These are phyloP conservation scores for Davidsoniella australis DNA, from an alignment of 2,329 filamentous ascomycete genomes.

Conservation along the genomic window DNA sequence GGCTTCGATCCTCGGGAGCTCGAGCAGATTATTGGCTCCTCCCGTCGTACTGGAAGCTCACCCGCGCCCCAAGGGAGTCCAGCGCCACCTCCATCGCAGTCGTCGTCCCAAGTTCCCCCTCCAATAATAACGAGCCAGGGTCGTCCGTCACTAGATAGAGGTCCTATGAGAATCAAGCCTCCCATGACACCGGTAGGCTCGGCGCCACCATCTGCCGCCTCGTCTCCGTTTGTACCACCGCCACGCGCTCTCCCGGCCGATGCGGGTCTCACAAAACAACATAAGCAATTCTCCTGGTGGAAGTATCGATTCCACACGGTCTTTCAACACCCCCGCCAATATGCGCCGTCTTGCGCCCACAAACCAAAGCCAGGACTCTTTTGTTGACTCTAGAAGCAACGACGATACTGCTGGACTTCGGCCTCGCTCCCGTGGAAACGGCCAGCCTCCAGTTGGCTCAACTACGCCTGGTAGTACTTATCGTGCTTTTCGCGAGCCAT, in stretches of 20 bases:
- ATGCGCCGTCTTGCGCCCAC: conserved; percentile 30
- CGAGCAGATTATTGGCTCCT: conserved; percentile 52
- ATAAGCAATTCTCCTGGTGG: conserved; percentile 29
- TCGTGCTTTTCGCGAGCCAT: conserved; percentile 8
- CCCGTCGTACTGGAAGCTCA: conserved; percentile 18
- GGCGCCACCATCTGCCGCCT: conserved; percentile 10
- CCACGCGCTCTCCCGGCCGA: conserved; percentile 23
- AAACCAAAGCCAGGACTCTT: conserved; percentile 41
- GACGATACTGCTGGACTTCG: conserved; percentile 34
- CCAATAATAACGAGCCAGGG: conserved; percentile 7
- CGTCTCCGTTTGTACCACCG: conserved; percentile 20
- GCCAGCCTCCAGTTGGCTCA: conserved; percentile 8
- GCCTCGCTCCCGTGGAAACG: conserved; percentile 35
- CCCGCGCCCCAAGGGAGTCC: conserved; percentile 18
- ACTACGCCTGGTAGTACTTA: conserved; percentile 3
- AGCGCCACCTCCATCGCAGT: conserved; percentile 15
- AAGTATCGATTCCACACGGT: conserved; percentile 33
- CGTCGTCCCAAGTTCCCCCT: conserved; percentile 4
- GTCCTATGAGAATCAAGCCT: conserved; percentile 6
- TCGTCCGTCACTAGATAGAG: conserved; percentile 11
- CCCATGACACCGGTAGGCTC: conserved; percentile 12
- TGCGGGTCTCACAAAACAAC: conserved; percentile 10
- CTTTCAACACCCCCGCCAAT: conserved; percentile 23
- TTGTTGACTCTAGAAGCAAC: conserved; percentile 26
- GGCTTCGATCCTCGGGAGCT: conserved; percentile 72